Percentiles rank a stretch among this genome's conserved stretches.
Evolutionary conservation across 805 yeast species (phyloP).

Genomic region (Candida tallmaniae): DNA sequence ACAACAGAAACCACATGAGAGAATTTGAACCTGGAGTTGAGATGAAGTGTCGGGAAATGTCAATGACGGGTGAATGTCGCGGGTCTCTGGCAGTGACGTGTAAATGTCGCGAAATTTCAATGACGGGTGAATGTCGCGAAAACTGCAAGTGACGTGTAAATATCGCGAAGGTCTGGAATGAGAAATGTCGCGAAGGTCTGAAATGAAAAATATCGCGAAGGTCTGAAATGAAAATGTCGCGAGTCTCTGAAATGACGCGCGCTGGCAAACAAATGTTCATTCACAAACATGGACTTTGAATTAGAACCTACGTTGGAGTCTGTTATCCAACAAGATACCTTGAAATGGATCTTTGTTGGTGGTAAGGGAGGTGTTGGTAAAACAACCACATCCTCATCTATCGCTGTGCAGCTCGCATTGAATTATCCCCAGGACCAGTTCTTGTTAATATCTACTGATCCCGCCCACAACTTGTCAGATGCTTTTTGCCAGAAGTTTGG

Average conservation of each 20-base stretch:
- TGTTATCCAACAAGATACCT: conserved; percentile 54
- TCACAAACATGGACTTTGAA: conserved; percentile 47
- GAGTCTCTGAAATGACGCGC: too few relatives aligned
- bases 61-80: too few relatives aligned
- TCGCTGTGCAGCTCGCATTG: conserved; percentile 90
- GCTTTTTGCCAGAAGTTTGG: conserved; percentile 98
- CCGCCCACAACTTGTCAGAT: conserved; percentile 96
- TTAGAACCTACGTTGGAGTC: conserved; percentile 72
- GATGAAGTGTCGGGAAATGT: too few relatives aligned
- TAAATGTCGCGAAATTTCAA: too few relatives aligned
- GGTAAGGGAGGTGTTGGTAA: conserved; percentile 99
- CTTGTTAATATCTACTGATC: conserved; percentile 91
- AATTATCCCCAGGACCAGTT: conserved; percentile 76
- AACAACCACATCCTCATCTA: conserved; percentile 93
- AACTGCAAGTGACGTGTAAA: too few relatives aligned
- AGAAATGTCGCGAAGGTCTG: conserved; percentile 2
- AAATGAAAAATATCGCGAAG: too few relatives aligned
- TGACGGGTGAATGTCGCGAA: too few relatives aligned
- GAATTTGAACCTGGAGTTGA: too few relatives aligned
- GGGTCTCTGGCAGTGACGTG: too few relatives aligned
- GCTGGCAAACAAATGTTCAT: too few relatives aligned
- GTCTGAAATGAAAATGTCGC: too few relatives aligned
- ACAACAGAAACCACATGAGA: too few relatives aligned
- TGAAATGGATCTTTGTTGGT: conserved; percentile 97
- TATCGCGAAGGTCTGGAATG: background rate